phyloP scores from a whole-genome alignment of 768 basidiomycete species.

The Suillus alpinus region DNA sequence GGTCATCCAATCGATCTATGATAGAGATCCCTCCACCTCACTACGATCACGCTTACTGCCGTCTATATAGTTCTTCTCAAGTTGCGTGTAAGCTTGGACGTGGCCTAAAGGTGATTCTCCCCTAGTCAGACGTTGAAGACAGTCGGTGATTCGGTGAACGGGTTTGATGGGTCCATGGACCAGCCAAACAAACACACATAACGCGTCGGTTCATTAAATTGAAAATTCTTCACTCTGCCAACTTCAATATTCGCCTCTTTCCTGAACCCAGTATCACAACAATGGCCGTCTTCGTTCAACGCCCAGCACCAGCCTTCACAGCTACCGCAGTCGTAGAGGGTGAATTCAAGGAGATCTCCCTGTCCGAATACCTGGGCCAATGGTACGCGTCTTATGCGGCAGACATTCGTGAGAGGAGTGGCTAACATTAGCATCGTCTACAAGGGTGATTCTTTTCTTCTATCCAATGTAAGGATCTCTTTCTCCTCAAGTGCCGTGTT shows the following conservation, averaged over 20 bases:
- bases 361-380: constrained; percentile 73
- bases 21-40: too few relatives aligned
- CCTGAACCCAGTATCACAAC: neutral
- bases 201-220: constrained; percentile 19
- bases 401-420: constrained; percentile 3
- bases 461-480: constrained; percentile 75
- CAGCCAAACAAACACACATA: constrained; percentile 26
- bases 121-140: too few relatives aligned
- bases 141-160: too few relatives aligned
- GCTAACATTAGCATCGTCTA: constrained; percentile 1
- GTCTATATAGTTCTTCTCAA: too few relatives aligned
- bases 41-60: too few relatives aligned
- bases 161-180: neutral
- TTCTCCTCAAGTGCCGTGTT: neutral
- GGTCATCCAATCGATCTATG: too few relatives aligned
- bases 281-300: constrained; percentile 65
- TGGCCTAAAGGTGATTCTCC: too few relatives aligned
- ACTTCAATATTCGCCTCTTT: constrained; percentile 3
- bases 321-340: constrained; percentile 75
- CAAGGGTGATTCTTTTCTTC: constrained; percentile 90
- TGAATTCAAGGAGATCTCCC: constrained; percentile 72
- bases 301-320: constrained; percentile 80
- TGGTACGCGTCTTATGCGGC: constrained; percentile 49
- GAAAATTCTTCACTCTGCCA: constrained; percentile 7
- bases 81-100: too few relatives aligned